A percentile compares a stretch with the other conserved stretches of the same genome.
Evolutionary conservation across 495 filamentous ascomycete genomes (phyloP).

Genomic region (Neurospora sp.): DNA sequence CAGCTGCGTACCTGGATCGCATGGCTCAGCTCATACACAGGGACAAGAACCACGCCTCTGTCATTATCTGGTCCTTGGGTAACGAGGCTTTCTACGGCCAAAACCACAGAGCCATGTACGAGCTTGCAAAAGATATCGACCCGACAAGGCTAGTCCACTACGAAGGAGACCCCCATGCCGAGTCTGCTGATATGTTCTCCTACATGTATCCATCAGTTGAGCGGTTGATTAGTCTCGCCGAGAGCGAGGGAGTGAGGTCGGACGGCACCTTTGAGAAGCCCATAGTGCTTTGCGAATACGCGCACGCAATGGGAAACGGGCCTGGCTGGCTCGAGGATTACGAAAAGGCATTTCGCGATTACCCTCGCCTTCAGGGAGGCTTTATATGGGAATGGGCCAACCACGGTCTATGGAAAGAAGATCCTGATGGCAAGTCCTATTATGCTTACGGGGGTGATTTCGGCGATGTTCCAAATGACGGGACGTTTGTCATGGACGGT

Average conservation of each 20-base stretch:
- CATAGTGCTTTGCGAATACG: constrained; percentile 58
- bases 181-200: constrained; percentile 53
- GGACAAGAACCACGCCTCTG: constrained; percentile 54
- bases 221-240: constrained; percentile 36
- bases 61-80: constrained; percentile 63
- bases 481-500: constrained; percentile 60
- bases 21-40: constrained; percentile 51
- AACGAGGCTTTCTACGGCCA: constrained; percentile 61
- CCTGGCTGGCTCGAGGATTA: constrained; percentile 60
- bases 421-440: constrained; percentile 39
- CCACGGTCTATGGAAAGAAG: constrained; percentile 49
- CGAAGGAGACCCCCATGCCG: constrained; percentile 49
- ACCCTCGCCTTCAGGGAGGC: constrained; percentile 54
- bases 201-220: constrained; percentile 56
- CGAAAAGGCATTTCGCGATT: constrained; percentile 44
- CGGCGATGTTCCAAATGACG: constrained; percentile 54
- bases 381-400: constrained; percentile 72
- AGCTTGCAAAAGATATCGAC: constrained; percentile 47
- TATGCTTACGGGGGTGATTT: constrained; percentile 64
- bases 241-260: constrained; percentile 17
- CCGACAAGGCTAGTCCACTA: constrained; percentile 54
- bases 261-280: constrained; percentile 42
- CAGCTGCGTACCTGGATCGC: constrained; percentile 55
- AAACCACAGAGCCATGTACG: constrained; percentile 55
- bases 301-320: constrained; percentile 65